phyloP scores from a whole-genome alignment of 306 rosid genomes.

The Amphicarpaea edgeworthii region DNA sequence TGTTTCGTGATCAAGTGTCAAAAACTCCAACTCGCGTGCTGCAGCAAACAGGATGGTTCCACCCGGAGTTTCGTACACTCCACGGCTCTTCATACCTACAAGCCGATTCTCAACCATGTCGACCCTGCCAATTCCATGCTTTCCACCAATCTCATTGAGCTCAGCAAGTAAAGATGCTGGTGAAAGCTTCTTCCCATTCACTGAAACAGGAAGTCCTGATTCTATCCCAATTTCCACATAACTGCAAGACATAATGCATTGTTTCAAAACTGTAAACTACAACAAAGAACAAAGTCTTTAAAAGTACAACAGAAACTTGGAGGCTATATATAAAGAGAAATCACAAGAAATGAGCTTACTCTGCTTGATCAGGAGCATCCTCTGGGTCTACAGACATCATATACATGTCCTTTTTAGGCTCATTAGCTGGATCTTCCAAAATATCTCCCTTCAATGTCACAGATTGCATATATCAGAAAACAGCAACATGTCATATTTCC shows the following conservation, averaged over 20 bases:
- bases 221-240: conserved; percentile 79
- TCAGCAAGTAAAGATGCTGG: conserved; percentile 81
- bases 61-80: conserved; percentile 95
- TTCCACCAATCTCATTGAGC: conserved; percentile 87
- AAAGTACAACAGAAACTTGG: conserved; percentile 8
- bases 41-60: conserved; percentile 93
- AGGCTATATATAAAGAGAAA: conserved; percentile 12
- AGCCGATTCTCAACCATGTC: conserved; percentile 97
- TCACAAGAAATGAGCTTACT: conserved; percentile 55
- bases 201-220: conserved; percentile 77
- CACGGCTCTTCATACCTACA: conserved; percentile 96
- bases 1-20: conserved; percentile 82
- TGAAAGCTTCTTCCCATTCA: conserved; percentile 74
- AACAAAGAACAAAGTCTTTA: not conserved
- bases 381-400: conserved; percentile 90
- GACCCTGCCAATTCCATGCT: conserved; percentile 84
- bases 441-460: conserved; percentile 76
- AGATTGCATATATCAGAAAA: conserved; percentile 37
- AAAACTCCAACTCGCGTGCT: conserved; percentile 74
- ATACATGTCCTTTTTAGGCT: conserved; percentile 91
- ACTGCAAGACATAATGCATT: conserved; percentile 53
- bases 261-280: not conserved
- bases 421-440: conserved; percentile 93
- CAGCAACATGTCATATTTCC: conserved; percentile 32
- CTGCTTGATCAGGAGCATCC: conserved; percentile 86